Base-by-base conservation (phyloP, 2,329 filamentous ascomycete species). In the Beauveria sp. region DNA sequence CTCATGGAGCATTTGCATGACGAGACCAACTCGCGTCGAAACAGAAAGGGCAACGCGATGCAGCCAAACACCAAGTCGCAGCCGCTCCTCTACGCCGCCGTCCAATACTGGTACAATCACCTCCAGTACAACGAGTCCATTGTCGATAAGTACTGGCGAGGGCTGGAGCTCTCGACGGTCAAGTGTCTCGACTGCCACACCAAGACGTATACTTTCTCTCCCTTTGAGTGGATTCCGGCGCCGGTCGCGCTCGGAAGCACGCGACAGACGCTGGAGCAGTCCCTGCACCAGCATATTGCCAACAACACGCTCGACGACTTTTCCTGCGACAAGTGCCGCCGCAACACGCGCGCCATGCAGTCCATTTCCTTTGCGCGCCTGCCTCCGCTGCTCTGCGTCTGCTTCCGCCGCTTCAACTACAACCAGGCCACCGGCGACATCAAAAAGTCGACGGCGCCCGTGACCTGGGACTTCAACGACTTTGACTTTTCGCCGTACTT, bases 1-100 rank as follows among this genome's bases (percentile, higher is more conserved):
- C 74, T 97, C 28, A 81, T 96, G 43, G 87, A 90, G 59, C 87
- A 89, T 66, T 79, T 98, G 14, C 88, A 93, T 67, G 90, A 95
- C 70, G 95, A 99, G 74, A 87, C 96, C 5, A 96, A 96, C 71
- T 72, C 71, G 28, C 73, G 73, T 16, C 76, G 79, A n/a, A 78
- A 87, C 63, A 78, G 64, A 22, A 65, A 70, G 22, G 72, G 73
- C 58, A 67, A 66, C 4, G 67, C 67, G 1, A 46, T 64, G 24
- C 69, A 75, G 63, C 75, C 75, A 12, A 66, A 69, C 38, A 75
- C 72, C 28, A 69, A 69, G 57, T 65, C 62, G 10, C 72, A 71
- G 61, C 71, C 72, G 16, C 67, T 75, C 24, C 64, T 80, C 12
- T 69, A 87, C 61, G 88, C 87, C n/a, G 87, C 88, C 0, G 80